Conservation (phyloP, 164 flowering plant species). For the Vitis riparia region DNA sequence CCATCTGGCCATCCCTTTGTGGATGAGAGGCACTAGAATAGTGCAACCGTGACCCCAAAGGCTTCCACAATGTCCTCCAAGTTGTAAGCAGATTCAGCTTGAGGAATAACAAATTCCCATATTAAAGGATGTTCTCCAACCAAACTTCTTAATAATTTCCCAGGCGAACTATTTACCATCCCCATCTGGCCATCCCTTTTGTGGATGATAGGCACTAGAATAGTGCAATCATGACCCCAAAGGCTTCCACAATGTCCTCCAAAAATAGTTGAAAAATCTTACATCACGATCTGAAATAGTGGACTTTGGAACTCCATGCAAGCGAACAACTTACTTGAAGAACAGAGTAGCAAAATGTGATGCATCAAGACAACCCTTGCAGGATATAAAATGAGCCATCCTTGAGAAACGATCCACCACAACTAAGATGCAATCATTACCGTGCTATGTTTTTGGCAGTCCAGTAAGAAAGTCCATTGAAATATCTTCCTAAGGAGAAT, state of each 20-base stretch:
- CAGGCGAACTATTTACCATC: background rate
- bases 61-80: background rate
- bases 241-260: background rate
- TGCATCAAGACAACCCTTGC: background rate
- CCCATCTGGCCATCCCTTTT: constrained; percentile 13
- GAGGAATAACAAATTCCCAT: background rate
- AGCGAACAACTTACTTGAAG: background rate
- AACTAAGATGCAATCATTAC: background rate
- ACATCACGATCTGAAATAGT: background rate
- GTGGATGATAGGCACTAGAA: background rate
- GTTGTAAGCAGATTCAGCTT: background rate
- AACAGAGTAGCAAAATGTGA: background rate
- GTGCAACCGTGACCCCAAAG: background rate
- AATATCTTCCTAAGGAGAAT: background rate
- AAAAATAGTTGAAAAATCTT: background rate
- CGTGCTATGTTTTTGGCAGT: background rate
- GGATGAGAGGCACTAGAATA: background rate
- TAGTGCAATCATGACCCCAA: background rate
- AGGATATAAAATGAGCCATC: constrained; percentile 2
- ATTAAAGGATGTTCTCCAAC: background rate
- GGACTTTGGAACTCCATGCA: background rate
- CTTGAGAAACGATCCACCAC: constrained; percentile 5
- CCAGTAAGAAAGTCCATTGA: background rate
- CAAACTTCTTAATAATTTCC: constrained; percentile 2
- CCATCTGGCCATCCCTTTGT: constrained; percentile 11